These are phyloP conservation scores for Penicillium corylophilum DNA, from an alignment of 2,329 filamentous ascomycete species.

Conservation along the genomic window DNA sequence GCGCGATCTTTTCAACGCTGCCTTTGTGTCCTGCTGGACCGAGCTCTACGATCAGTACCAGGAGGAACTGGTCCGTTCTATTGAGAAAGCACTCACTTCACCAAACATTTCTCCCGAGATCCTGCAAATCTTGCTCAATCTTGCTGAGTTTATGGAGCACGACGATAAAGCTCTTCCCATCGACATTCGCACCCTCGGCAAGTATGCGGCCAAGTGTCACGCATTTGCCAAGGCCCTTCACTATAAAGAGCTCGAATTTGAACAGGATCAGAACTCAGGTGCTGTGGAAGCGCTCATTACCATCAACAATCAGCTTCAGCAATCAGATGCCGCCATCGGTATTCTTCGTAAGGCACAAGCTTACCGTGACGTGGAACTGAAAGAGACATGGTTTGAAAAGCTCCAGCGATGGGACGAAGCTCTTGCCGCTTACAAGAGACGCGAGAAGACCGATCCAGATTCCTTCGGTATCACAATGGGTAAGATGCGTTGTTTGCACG, in stretches of 20 bases:
- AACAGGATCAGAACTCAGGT: conserved; percentile 93
- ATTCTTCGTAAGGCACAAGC: conserved; percentile 94
- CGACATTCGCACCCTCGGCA: conserved; percentile 89
- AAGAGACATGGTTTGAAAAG: conserved; percentile 99
- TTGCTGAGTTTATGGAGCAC: conserved; percentile 99
- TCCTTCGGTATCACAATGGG: conserved; percentile 98
- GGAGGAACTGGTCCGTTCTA: conserved; percentile 91
- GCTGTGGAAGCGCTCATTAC: conserved; percentile 97
- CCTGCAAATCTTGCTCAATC: conserved; percentile 86
- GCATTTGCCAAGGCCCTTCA: conserved; percentile 97
- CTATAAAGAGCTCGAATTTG: conserved; percentile 98
- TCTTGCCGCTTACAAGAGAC: conserved; percentile 83
- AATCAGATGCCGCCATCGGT: conserved; percentile 96
- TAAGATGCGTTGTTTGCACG: conserved; percentile 98
- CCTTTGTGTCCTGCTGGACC: conserved; percentile 98
- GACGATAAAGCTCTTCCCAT: conserved; percentile 98
- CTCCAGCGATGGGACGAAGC: conserved; percentile 98
- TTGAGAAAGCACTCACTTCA: conserved; percentile 92
- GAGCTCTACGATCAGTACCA: conserved; percentile 96
- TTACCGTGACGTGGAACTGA: conserved; percentile 92
- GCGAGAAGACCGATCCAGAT: conserved; percentile 70
- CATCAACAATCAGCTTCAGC: conserved; percentile 98
- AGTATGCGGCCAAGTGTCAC: conserved; percentile 94
- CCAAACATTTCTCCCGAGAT: conserved; percentile 95
- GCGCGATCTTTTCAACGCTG: conserved; percentile 94